These are phyloP conservation scores for Penicillium pulvis DNA, from an alignment of 495 filamentous ascomycete species.

Conservation along the genomic window DNA sequence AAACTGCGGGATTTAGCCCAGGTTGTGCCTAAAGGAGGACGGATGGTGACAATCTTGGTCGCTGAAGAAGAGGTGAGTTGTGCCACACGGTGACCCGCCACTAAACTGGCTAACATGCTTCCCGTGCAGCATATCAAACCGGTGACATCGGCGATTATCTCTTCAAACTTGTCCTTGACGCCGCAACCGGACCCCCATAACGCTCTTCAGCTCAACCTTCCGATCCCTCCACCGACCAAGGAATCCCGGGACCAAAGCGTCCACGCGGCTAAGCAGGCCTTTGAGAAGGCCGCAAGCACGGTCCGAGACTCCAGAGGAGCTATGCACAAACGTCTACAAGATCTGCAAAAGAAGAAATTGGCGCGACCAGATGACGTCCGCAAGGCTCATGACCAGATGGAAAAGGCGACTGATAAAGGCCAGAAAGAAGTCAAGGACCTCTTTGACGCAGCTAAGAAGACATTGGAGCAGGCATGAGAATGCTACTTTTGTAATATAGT, in stretches of 20 bases:
- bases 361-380: constrained; percentile 67
- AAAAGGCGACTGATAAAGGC: constrained; percentile 72
- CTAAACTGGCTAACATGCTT: constrained; percentile 2
- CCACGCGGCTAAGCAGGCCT: constrained; percentile 58
- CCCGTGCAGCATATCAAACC: constrained; percentile 63
- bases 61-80: constrained; percentile 60
- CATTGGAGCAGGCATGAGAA: constrained; percentile 47
- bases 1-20: constrained; percentile 72
- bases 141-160: constrained; percentile 68
- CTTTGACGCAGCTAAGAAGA: constrained; percentile 67
- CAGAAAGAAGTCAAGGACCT: constrained; percentile 65
- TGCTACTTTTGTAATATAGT: constrained; percentile 17
- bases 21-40: constrained; percentile 70
- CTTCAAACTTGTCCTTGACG: constrained; percentile 68
- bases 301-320: constrained; percentile 57
- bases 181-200: constrained; percentile 71
- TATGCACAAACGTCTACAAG: constrained; percentile 67
- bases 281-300: constrained; percentile 56
- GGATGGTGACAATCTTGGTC: constrained; percentile 66
- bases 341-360: constrained; percentile 55
- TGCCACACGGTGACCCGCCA: neutral
- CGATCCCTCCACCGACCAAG: constrained; percentile 68
- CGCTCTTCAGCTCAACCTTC: constrained; percentile 68
- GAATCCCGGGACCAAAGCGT: constrained; percentile 58
- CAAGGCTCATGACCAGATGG: constrained; percentile 67